Percentiles rank a stretch among this genome's conserved stretches.
phyloP scores from a whole-genome alignment of 208 protist species.

The Leishmania aethiopica region DNA sequence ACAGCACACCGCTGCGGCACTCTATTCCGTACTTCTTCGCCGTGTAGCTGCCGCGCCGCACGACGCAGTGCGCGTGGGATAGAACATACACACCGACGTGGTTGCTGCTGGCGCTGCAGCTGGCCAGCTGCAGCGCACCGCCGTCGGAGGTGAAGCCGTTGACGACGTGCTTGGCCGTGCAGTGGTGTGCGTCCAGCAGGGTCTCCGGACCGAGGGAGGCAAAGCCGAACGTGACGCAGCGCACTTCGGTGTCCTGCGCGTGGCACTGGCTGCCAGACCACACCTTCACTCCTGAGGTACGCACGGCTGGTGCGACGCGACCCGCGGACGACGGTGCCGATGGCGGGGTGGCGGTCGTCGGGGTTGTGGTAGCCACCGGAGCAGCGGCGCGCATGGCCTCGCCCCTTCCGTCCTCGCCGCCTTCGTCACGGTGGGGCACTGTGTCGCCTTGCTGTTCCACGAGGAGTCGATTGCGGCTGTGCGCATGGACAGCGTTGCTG shows the following conservation, averaged over 20 bases:
- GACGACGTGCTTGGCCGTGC: constrained; percentile 55
- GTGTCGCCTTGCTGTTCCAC: not conserved
- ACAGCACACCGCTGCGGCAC: constrained; percentile 53
- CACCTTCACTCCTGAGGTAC: constrained; percentile 66
- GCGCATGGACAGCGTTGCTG: not conserved
- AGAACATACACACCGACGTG: constrained; percentile 74
- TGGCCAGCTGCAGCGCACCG: constrained; percentile 46
- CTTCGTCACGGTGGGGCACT: not conserved
- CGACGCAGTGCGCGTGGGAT: constrained; percentile 57
- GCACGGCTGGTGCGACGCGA: constrained; percentile 2
- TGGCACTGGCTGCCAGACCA: constrained; percentile 64
- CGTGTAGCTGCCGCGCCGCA: constrained; percentile 59
- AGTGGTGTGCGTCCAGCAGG: constrained; percentile 52
- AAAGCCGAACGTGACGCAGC: constrained; percentile 63
- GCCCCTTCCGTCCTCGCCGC: not conserved
- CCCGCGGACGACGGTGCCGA: not conserved
- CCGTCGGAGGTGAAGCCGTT: constrained; percentile 79
- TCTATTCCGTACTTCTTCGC: constrained; percentile 64
- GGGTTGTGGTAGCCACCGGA: no score
- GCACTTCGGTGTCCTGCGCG: constrained; percentile 53
- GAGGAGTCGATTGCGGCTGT: constrained; percentile 4
- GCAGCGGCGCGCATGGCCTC: not conserved
- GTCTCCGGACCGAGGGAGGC: constrained; percentile 68
- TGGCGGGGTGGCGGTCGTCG: not conserved
- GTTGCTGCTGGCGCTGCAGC: constrained; percentile 62